Conservation (phyloP, 2,329 filamentous ascomycete species). For the Pseudogymnoascus sp. region DNA sequence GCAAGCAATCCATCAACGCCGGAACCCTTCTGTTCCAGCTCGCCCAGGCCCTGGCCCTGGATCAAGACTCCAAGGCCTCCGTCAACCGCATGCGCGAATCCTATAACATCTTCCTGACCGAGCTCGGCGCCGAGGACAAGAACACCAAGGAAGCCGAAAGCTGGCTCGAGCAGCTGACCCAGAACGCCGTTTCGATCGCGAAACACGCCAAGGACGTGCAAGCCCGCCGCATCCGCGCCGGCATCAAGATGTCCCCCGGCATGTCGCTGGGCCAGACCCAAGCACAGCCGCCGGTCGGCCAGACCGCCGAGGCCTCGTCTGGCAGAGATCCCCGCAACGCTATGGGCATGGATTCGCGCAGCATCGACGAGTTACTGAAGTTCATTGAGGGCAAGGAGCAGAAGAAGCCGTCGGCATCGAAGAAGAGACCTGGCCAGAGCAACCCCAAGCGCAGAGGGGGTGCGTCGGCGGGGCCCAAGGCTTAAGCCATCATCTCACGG, state of each 20-base stretch:
- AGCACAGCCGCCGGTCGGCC: conserved; percentile 56
- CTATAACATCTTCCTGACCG: conserved; percentile 85
- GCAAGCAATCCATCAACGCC: conserved; percentile 82
- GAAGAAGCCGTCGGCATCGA: conserved; percentile 40
- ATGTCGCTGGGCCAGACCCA: conserved; percentile 48
- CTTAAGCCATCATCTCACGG: background rate
- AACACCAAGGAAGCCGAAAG: conserved; percentile 97
- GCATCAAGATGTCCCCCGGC: conserved; percentile 60
- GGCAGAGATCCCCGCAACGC: conserved; percentile 25
- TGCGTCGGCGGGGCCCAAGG: background rate
- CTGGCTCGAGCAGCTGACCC: conserved; percentile 93
- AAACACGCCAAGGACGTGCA: conserved; percentile 88
- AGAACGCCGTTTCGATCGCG: conserved; percentile 88
- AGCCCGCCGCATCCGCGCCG: conserved; percentile 62
- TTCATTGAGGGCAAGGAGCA: conserved; percentile 79
- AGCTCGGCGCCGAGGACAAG: conserved; percentile 83
- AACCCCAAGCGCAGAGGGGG: conserved; percentile 50
- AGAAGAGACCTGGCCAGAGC: conserved; percentile 47
- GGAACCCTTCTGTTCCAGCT: conserved; percentile 96
- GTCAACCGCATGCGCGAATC: conserved; percentile 93
- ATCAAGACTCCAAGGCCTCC: conserved; percentile 86
- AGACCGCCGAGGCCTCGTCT: conserved; percentile 42
- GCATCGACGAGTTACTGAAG: conserved; percentile 85
- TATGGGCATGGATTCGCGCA: conserved; percentile 61
- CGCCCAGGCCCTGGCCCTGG: conserved; percentile 89